Percentiles rank a stretch among this genome's conserved stretches.
Conservation (phyloP, 2,329 filamentous ascomycete species). For the Colletotrichum falcatum region DNA sequence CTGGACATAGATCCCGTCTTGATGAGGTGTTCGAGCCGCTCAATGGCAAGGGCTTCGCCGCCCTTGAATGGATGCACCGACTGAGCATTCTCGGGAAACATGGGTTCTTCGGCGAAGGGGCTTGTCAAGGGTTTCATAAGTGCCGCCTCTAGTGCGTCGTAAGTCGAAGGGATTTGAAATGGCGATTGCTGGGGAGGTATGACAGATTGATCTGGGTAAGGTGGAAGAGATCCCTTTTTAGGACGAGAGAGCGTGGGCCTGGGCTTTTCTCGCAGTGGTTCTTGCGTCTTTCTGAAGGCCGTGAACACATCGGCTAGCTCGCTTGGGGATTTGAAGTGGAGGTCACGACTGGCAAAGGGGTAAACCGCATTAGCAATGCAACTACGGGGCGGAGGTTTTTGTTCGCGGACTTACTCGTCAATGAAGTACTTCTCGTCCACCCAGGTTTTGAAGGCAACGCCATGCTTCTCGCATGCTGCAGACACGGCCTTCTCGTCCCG, state of each 20-base stretch:
- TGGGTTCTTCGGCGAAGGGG: slow-evolving; percentile 63
- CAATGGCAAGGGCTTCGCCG: slow-evolving; percentile 70
- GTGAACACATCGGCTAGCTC: slow-evolving; percentile 83
- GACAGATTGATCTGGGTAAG: slow-evolving; percentile 60
- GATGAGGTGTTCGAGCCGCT: slow-evolving; percentile 72
- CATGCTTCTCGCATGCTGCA: slow-evolving; percentile 62
- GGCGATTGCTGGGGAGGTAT: slow-evolving; percentile 71
- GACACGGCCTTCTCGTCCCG: slow-evolving; percentile 70
- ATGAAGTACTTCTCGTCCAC: slow-evolving; percentile 83
- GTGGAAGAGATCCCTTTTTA: slow-evolving; percentile 63
- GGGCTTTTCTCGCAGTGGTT: slow-evolving; percentile 76
- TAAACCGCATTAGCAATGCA: slow-evolving; percentile 43
- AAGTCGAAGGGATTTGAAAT: slow-evolving; percentile 70
- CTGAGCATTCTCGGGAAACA: slow-evolving; percentile 62
- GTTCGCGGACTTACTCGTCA: slow-evolving; percentile 73
- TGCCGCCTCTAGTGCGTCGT: slow-evolving; percentile 64
- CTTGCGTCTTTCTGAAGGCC: slow-evolving; percentile 77
- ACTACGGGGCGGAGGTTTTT: background rate
- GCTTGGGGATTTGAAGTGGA: slow-evolving; percentile 66
- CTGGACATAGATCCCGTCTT: slow-evolving; percentile 68
- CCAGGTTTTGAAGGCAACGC: slow-evolving; percentile 74
- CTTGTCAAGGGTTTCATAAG: slow-evolving; percentile 69
- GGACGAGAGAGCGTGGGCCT: slow-evolving; percentile 68
- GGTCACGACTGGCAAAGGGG: slow-evolving; percentile 67
- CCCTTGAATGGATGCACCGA: slow-evolving; percentile 77